Evolutionary conservation across 352 stramenopile species (phyloP), one percentile per base, ranked within the genome.

Genomic region (Phytophthora nicotianae): DNA sequence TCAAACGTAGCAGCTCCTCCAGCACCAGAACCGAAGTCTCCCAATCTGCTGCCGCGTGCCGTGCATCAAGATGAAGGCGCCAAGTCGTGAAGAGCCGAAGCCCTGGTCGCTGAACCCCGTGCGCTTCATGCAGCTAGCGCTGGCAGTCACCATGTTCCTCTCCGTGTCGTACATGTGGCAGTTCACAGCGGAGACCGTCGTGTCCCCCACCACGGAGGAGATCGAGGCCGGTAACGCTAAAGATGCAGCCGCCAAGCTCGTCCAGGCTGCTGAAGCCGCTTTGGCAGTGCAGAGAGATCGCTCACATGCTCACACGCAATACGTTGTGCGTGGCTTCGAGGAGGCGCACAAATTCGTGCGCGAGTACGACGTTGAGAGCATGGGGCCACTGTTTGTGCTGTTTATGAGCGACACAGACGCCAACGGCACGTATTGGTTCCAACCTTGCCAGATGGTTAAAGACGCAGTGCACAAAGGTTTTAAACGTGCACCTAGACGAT

Each of bases 381-480:
- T 87, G 49, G 85, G 85, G 0, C 85, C 81, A 20, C 55, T 94
- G 24, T 94, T 88, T 54, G 68, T 94, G 23, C 57, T 94, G 41
- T 90, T 94, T 57, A 83, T 89, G 79, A 89, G 81, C 58, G 80
- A 90, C 68, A 75, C 62, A 8, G 71, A 91, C 67, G 71, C 55
- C 26, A 89, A 85, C 43, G 83, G 83, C 50, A 81, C 68, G n/a
- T 91, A 94, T 68, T 94, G 85, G 85, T 91, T 85, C 54, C 62
- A 62, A 17, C 83, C 89, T 63, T 94, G 83, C 37, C 70, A 85
- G 35, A 55, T 68, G 1, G 83, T 79, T 20, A 86, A 91, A 62
- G 66, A 81, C 9, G 77, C 76, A 7, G 70, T 94, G 32, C 64
- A 79, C 17, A 63, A 79, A 47, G 80, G 77, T 6, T 91, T 94